These are phyloP conservation scores for Sesbania bispinosa DNA, from an alignment of 306 rosid species.

Conservation along the genomic window DNA sequence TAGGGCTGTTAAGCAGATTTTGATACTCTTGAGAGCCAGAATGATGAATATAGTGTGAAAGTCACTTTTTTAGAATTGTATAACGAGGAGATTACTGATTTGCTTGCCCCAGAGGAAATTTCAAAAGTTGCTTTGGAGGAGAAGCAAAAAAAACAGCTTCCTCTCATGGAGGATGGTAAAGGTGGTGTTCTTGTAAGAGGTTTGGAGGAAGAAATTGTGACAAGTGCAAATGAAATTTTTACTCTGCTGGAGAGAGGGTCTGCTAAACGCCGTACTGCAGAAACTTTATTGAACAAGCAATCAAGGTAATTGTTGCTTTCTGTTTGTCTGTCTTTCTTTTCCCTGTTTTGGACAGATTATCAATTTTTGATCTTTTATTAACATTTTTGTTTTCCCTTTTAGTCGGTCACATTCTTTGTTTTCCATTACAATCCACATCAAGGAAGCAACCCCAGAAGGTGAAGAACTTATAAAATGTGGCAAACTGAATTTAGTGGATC, in stretches of 20 bases:
- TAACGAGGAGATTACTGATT: conserved; percentile 81
- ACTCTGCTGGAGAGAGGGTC: conserved; percentile 84
- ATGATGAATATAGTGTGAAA: conserved; percentile 81
- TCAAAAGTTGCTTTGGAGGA: conserved; percentile 63
- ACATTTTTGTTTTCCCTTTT: conserved; percentile 14
- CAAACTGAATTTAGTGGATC: no score
- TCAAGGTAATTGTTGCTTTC: conserved; percentile 52
- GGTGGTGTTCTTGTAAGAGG: conserved; percentile 92
- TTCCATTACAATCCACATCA: conserved; percentile 86
- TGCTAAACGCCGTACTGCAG: conserved; percentile 84
- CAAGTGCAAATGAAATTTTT: conserved; percentile 77
- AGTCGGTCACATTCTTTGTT: conserved; percentile 95
- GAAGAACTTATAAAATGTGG: conserved; percentile 93
- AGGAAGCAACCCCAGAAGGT: conserved; percentile 91
- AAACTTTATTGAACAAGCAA: conserved; percentile 82
- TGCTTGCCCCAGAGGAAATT: conserved; percentile 83
- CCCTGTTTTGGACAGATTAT: neutral
- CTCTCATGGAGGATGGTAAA: conserved; percentile 90
- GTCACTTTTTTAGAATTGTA: conserved; percentile 82
- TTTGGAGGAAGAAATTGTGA: conserved; percentile 75
- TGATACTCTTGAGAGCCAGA: conserved; percentile 82
- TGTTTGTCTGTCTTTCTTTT: neutral
- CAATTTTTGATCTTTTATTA: neutral
- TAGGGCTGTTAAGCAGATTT: conserved; percentile 82
- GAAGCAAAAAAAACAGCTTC: conserved; percentile 74